Base-by-base conservation (phyloP, 352 stramenopile species). In the Phytophthora syringae region DNA sequence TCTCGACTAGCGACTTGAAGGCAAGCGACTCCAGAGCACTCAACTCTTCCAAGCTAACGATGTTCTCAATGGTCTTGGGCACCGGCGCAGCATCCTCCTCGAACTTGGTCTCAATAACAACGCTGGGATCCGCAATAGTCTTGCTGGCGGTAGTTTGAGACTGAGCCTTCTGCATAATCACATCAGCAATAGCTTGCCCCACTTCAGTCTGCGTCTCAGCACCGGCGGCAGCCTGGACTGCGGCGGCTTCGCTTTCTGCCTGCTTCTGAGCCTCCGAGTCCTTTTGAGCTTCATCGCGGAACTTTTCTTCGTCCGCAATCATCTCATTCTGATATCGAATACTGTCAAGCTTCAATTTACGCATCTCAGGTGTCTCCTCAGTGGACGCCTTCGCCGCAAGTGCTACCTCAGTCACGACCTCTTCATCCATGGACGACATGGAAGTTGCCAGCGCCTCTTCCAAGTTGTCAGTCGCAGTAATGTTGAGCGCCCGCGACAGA, bases 401-500 rank as follows among this genome's bases (percentile, higher is more conserved):
- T 43, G 85, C 87, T n/a, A 95, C 84, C 62, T 95, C 87, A 24
- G 84, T 95, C 73, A 95, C 87, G 20, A 95, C 76, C 51, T 95
- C 87, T 72, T 95, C 87, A 42, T 95, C 87, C 84, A 95, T 93
- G 12, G 80, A 92, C 49, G 84, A 93, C 74, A 96, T 92, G 37
- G 88, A 96, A 40, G 89, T 92, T 40, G 86, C 88, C 27, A 97
- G 75, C n/a, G 88, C 87, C 30, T 84, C 85, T 61, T 95, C 88
- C 16, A 92, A 76, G 66, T 89, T 94, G 60, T 94, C 84, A 43
- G 82, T 70, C 18, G 82, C 82, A 40, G 89, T 95, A 70, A 99
- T 92, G 72, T 98, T 99, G 67, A 99, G 98, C 22, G 94, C 97
- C 36, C 97, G 87, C 49, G 94, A 99, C 93, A 99, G 98, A 64